A percentile compares a stretch with the other conserved stretches of the same genome.
These are phyloP conservation scores for Fusarium poae DNA, from an alignment of 2,329 filamentous ascomycete species.

Conservation along the genomic window DNA sequence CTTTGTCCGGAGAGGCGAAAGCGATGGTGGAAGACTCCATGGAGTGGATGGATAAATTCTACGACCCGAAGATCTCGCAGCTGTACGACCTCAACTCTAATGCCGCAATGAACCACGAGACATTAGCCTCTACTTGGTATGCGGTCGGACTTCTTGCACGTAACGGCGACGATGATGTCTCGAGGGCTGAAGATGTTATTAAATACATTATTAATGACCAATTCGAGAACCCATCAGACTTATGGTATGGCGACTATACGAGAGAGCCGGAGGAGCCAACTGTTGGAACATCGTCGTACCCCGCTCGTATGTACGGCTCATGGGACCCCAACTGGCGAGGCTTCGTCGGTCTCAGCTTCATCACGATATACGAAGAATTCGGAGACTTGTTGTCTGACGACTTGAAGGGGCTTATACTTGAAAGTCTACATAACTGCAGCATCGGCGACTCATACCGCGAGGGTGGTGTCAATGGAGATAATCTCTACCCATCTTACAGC, in stretches of 20 bases:
- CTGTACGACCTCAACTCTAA: conserved; percentile 23
- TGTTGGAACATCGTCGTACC: conserved; percentile 24
- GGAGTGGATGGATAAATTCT: conserved; percentile 33
- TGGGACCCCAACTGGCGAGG: conserved; percentile 34
- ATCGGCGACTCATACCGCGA: conserved; percentile 54
- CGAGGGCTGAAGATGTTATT: conserved; percentile 19
- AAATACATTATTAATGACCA: conserved; percentile 28
- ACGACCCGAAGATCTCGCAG: conserved; percentile 42
- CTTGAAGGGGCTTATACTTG: conserved; percentile 20
- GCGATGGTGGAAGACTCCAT: conserved; percentile 31
- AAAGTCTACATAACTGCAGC: conserved; percentile 20
- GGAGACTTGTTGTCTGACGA: conserved; percentile 2
- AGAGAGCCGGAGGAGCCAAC: conserved; percentile 24
- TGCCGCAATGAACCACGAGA: conserved; percentile 27
- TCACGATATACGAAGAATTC: conserved; percentile 31
- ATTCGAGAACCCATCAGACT: conserved; percentile 6
- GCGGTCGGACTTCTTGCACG: conserved; percentile 28
- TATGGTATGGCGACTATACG: conserved; percentile 31
- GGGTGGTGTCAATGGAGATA: conserved; percentile 70
- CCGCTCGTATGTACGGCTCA: conserved; percentile 19
- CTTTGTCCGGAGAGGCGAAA: conserved; percentile 25
- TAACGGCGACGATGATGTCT: conserved; percentile 11
- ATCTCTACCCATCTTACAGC: conserved; percentile 71
- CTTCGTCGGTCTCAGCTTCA: conserved; percentile 26
- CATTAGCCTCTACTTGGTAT: conserved; percentile 25